Base-by-base conservation (phyloP, 2,329 filamentous ascomycete genomes). In the Zymoseptoria ardabiliae region DNA sequence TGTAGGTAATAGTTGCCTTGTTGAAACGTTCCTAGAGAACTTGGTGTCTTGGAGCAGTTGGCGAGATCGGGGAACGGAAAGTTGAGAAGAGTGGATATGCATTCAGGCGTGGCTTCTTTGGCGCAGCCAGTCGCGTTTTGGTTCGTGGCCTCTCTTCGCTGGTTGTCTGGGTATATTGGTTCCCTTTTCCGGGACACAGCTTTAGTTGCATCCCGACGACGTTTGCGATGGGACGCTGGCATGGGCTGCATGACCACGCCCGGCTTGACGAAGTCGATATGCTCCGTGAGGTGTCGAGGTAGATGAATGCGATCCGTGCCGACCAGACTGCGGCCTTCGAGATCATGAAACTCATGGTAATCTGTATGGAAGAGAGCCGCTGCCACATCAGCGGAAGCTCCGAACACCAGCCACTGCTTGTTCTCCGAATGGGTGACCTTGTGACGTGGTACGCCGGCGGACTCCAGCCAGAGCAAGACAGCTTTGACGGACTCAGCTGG, bases 261-360 rank as follows among this genome's bases (percentile, higher is more conserved):
- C 0, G 81, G 81, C 0, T 76, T 82, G 45, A 84, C 77, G 66
- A 81, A 83, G 70, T 84, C 81, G 52, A 83, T 74, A 58, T 83
- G 79, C 7, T 72, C 62, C 23, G 73, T 74, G 17, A 83, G 66
- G 48, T 76, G 67, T 21, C 72, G 70, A 35, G 65, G 72, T 11
- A 74, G 45, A 49, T 64, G 71, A 63, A 73, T 78, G 65, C 75
- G 68, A 61, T 76, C 71, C 58, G 75, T 77, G 13, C 74, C 75
- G 25, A 78, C 67, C 22, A 68, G 65, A 25, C 66, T 64, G 8
- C 72, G 71, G 9, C 64, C 71, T 30, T 63, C 58, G 1, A 28
- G 41, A 2, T 30, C 23, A 19, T 62, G 54, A n/a, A 57, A 60
- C 23, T 76, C 63, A 57, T 73, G 74, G 64, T 76, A 77, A 57